A percentile compares a stretch with the other conserved stretches of the same genome.
These are phyloP conservation scores for Candida maesae DNA, from an alignment of 805 yeast genomes.

Conservation along the genomic window DNA sequence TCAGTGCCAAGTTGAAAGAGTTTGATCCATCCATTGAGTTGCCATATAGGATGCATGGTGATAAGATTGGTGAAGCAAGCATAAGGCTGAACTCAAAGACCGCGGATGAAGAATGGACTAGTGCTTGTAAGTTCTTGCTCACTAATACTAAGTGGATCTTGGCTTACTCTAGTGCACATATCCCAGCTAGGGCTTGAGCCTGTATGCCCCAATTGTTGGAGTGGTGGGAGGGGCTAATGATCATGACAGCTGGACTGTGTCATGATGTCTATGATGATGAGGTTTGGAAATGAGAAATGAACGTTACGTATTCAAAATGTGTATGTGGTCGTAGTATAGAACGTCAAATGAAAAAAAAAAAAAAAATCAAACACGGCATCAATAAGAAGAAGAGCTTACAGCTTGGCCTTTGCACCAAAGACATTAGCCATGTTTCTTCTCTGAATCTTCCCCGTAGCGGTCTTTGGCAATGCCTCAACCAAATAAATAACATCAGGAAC, in stretches of 20 bases:
- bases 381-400: too few species aligned
- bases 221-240: too few species aligned
- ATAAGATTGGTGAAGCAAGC: conserved; percentile 71
- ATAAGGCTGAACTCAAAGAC: conserved; percentile 62
- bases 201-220: too few species aligned
- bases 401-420: conserved; percentile 36
- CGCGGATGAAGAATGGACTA: conserved; percentile 81
- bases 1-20: conserved; percentile 31
- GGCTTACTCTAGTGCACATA: conserved; percentile 56
- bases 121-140: conserved; percentile 76
- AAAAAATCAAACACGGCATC: too few species aligned
- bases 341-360: too few species aligned
- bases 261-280: too few species aligned
- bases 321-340: background rate
- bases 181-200: conserved; percentile 12
- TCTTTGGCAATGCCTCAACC: conserved; percentile 63
- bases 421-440: conserved; percentile 58
- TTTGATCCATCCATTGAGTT: conserved; percentile 55
- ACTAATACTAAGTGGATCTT: conserved; percentile 84
- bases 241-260: too few species aligned
- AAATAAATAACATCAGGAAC: conserved; percentile 56
- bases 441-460: conserved; percentile 77
- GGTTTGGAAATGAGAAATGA: too few species aligned
- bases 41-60: conserved; percentile 71
- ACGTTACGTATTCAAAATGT: too few species aligned